Conservation (phyloP, 345 rosid genomes). For the Nephelium lappaceum region DNA sequence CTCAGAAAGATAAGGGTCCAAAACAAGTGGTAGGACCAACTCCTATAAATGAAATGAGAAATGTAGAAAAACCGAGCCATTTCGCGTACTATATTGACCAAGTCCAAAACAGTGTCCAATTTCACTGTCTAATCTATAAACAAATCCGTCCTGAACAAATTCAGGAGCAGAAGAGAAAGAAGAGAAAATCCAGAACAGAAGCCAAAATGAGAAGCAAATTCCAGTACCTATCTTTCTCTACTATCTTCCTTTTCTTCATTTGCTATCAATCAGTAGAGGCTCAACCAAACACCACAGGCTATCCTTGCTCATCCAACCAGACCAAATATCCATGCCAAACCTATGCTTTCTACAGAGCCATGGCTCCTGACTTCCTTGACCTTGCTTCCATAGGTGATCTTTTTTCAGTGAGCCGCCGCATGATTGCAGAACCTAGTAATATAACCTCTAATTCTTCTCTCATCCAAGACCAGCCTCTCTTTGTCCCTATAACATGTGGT, state of each 20-base stretch:
- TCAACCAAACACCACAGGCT: constrained; percentile 53
- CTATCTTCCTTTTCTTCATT: constrained; percentile 32
- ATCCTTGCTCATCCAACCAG: constrained; percentile 39
- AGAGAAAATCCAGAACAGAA: background rate
- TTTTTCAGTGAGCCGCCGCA: constrained; percentile 56
- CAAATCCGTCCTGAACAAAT: background rate
- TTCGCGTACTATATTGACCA: background rate
- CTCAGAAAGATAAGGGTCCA: background rate
- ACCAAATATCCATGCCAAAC: constrained; percentile 58
- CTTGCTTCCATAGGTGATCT: constrained; percentile 65
- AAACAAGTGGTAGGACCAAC: background rate
- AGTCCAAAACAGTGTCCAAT: background rate
- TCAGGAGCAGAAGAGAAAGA: background rate
- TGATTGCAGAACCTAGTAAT: constrained; percentile 66
- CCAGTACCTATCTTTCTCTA: constrained; percentile 17
- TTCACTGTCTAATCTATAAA: background rate
- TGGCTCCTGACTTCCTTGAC: constrained; percentile 48
- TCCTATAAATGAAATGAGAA: background rate
- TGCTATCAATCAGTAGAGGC: constrained; percentile 21
- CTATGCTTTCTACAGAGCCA: constrained; percentile 56
- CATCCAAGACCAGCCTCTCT: constrained; percentile 45
- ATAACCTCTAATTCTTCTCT: constrained; percentile 57
- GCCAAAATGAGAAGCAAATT: constrained; percentile 24
- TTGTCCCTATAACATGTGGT: constrained; percentile 63
- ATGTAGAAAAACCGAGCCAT: background rate